A percentile compares a stretch with the other conserved stretches of the same genome.
phyloP scores from a whole-genome alignment of 2,329 filamentous ascomycete species.

The Aspergillus candidus region DNA sequence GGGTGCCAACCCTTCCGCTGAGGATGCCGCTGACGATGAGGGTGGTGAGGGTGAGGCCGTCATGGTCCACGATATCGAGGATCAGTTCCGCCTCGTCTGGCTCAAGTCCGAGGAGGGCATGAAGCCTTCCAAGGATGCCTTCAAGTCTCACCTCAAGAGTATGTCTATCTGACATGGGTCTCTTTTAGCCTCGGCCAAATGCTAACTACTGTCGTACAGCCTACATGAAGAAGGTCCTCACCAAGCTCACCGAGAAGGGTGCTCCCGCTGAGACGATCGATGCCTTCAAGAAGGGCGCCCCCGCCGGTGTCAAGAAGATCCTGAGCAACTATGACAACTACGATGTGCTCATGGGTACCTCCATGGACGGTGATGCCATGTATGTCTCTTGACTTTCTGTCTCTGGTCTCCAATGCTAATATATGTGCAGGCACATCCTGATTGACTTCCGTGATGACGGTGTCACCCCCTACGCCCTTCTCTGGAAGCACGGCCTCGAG shows the following conservation, averaged over 20 bases:
- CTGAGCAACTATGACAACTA: conserved; percentile 92
- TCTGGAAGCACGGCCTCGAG: conserved; percentile 92
- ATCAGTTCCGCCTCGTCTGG: conserved; percentile 81
- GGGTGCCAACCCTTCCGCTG: conserved; percentile 94
- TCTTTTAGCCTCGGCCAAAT: conserved; percentile 4
- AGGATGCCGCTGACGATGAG: conserved; percentile 67
- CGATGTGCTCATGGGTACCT: conserved; percentile 89
- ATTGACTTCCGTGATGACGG: conserved; percentile 98
- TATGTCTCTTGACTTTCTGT: conserved; percentile 45
- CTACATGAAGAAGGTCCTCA: conserved; percentile 90
- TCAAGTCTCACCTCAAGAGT: conserved; percentile 81
- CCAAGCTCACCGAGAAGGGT: conserved; percentile 57
- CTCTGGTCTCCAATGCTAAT: not conserved
- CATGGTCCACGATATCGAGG: conserved; percentile 85
- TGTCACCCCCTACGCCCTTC: conserved; percentile 75
- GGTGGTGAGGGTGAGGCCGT: conserved; percentile 59
- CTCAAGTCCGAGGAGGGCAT: conserved; percentile 38
- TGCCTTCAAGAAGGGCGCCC: conserved; percentile 72
- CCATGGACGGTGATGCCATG: conserved; percentile 92
- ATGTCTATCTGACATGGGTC: conserved; percentile 26
- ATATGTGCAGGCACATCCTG: conserved; percentile 63
- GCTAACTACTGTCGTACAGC: conserved; percentile 40
- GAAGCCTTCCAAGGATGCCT: conserved; percentile 70
- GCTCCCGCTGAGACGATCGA: conserved; percentile 62
- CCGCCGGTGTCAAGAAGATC: conserved; percentile 71